Conservation (phyloP, 2,329 filamentous ascomycete genomes). For the Fusarium sp. region DNA sequence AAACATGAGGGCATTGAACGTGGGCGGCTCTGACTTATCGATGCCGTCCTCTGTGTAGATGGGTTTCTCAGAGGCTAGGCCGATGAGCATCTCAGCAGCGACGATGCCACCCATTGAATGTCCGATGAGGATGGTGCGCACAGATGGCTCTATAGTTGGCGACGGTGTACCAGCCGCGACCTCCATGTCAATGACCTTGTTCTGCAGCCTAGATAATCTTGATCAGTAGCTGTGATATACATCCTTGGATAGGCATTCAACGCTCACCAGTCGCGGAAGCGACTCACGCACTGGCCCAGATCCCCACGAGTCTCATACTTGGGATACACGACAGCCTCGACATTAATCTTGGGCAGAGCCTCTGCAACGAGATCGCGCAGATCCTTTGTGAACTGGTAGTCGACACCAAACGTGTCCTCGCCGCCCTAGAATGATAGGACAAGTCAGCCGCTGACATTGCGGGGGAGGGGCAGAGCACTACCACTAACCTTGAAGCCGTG, state of each 20-base stretch:
- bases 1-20: conserved; percentile 81
- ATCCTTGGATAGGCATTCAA: neutral
- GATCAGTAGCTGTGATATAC: neutral
- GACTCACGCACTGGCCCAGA: conserved; percentile 75
- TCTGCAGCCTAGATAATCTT: conserved; percentile 73
- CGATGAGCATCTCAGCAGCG: conserved; percentile 86
- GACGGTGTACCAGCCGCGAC: conserved; percentile 83
- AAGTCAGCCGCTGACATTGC: conserved; percentile 15
- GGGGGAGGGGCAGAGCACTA: conserved; percentile 14
- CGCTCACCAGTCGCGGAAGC: conserved; percentile 79
- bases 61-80: conserved; percentile 70
- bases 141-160: conserved; percentile 87
- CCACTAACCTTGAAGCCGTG: conserved; percentile 82
- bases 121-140: conserved; percentile 83
- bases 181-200: conserved; percentile 95
- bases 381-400: conserved; percentile 77
- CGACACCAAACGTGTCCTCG: conserved; percentile 79
- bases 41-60: conserved; percentile 61
- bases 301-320: conserved; percentile 86
- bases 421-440: conserved; percentile 66
- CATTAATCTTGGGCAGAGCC: conserved; percentile 75
- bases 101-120: conserved; percentile 97
- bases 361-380: conserved; percentile 73
- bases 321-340: conserved; percentile 79
- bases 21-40: conserved; percentile 49